These are phyloP conservation scores for Umbelopsis sp. DNA, from an alignment of 192 early-diverging fungal species.

Conservation along the genomic window DNA sequence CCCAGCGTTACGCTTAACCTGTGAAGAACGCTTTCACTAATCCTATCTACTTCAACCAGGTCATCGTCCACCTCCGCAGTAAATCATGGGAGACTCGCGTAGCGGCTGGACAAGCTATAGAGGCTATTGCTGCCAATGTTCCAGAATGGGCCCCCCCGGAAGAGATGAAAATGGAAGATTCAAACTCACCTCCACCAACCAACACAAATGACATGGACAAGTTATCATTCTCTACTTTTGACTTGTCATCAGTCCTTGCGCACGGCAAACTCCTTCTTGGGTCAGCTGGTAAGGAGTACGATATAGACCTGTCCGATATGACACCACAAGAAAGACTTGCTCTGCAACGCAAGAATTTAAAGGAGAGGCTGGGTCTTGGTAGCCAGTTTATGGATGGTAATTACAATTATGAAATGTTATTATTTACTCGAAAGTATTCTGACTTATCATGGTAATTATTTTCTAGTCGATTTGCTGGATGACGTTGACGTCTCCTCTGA, in stretches of 20 bases:
- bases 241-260: conserved; percentile 79
- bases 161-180: conserved; percentile 6
- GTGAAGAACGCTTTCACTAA: background rate
- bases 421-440: background rate
- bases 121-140: conserved; percentile 90
- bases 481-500: conserved; percentile 72
- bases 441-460: background rate
- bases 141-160: conserved; percentile 74
- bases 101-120: conserved; percentile 90
- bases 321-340: conserved; percentile 83
- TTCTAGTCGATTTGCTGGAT: conserved; percentile 78
- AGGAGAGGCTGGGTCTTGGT: conserved; percentile 82
- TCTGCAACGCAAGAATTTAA: conserved; percentile 81
- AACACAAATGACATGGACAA: conserved; percentile 45
- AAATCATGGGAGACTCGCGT: conserved; percentile 94
- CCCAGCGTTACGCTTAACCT: background rate
- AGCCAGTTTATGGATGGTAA: conserved; percentile 86
- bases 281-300: conserved; percentile 92
- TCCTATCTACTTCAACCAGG: conserved; percentile 46
- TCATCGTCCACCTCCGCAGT: conserved; percentile 82
- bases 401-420: background rate
- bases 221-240: conserved; percentile 78
- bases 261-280: conserved; percentile 80
- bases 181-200: conserved; percentile 18
- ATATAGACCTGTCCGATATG: conserved; percentile 75